Evolutionary conservation across 2,329 filamentous ascomycete species (phyloP), one percentile per base, ranked within the genome.

Genomic region (Trichoderma endophyticum): DNA sequence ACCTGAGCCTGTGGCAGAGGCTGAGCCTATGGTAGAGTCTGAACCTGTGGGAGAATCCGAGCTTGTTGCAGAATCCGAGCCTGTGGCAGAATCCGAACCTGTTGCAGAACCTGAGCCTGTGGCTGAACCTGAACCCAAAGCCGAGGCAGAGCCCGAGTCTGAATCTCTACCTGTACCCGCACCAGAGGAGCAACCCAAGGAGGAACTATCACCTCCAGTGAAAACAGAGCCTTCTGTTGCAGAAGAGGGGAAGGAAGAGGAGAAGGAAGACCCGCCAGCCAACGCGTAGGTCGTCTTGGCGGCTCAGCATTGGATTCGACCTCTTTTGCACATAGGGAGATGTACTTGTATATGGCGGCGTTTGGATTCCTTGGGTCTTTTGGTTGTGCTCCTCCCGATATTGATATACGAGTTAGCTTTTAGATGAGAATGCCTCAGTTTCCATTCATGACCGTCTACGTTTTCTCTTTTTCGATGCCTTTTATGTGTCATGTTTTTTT

Each of bases 201-300:
- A 18, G 5, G 60, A 73, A 15, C 14, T 28, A 6, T 60, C 63
- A 18, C n/a, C 51, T 9, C 64, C 28, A n/a, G 51, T 62, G 36
- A 62, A 70, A 57, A 21, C 54, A 39, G 43, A 62, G 24, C 43
- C 51, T 15, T 14, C 39, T n/a, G 24, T 43, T 14, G 34, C 28
- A 12, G 67, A 57, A n/a, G 73, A 73, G 64, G 61, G 64, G 57
- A 30, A 59, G 48, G 67, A 56, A 62, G 72, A 73, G 39, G 39
- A 43, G 61, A 30, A 59, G 48, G 67, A 65, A 64, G 72, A 73
- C 59, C 71, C 28, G 65, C 59, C 71, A 43, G 73, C 70, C 67
- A 61, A 71, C 63, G 74, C 62, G 63, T 75, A 75, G 69, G 63
- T 73, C 48, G 68, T 69, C 72, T 71, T 68, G 70, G 65, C 54